A percentile compares a stretch with the other conserved stretches of the same genome.
Conservation (phyloP, 768 basidiomycete genomes). For the Boletus patriciae region DNA sequence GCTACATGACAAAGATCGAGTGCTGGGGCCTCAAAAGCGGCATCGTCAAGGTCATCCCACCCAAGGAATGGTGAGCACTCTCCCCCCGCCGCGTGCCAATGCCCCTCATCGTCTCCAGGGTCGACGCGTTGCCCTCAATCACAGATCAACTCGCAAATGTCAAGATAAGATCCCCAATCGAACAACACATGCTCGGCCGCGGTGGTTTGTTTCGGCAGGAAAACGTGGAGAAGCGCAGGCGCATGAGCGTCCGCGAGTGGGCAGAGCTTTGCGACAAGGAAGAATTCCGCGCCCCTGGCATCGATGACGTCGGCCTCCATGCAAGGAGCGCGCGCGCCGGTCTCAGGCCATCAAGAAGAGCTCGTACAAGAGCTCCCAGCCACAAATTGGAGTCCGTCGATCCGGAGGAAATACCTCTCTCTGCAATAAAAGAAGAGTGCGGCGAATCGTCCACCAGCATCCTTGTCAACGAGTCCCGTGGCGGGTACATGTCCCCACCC, state of each 20-base stretch:
- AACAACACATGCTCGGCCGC: constrained; percentile 87
- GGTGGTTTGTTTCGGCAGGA: constrained; percentile 86
- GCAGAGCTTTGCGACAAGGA: constrained; percentile 70
- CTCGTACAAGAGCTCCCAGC: constrained; percentile 43
- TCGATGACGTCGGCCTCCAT: constrained; percentile 63
- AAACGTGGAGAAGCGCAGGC: constrained; percentile 84
- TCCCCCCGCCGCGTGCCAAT: constrained; percentile 14
- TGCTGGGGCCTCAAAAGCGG: constrained; percentile 90
- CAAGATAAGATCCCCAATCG: constrained; percentile 87
- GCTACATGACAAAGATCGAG: constrained; percentile 81
- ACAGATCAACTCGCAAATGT: constrained; percentile 68
- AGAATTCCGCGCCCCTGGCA: constrained; percentile 71
- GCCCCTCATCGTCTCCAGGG: constrained; percentile 46
- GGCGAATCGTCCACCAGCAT: constrained; percentile 11
- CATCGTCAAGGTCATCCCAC: constrained; percentile 95
- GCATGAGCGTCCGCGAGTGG: constrained; percentile 89
- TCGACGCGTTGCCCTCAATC: constrained; percentile 67
- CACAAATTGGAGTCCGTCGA: constrained; percentile 45
- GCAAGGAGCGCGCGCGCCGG: constrained; percentile 39
- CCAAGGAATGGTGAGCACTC: constrained; percentile 79
- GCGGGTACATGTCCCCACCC: constrained; percentile 30
- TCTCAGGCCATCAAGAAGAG: constrained; percentile 38
- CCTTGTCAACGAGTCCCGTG: constrained; percentile 3
- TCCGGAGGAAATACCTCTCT: constrained; percentile 35
- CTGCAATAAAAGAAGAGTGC: constrained; percentile 49